Conservation (phyloP, 2,329 filamentous ascomycete genomes). For the Tolypocladium tundrense region DNA sequence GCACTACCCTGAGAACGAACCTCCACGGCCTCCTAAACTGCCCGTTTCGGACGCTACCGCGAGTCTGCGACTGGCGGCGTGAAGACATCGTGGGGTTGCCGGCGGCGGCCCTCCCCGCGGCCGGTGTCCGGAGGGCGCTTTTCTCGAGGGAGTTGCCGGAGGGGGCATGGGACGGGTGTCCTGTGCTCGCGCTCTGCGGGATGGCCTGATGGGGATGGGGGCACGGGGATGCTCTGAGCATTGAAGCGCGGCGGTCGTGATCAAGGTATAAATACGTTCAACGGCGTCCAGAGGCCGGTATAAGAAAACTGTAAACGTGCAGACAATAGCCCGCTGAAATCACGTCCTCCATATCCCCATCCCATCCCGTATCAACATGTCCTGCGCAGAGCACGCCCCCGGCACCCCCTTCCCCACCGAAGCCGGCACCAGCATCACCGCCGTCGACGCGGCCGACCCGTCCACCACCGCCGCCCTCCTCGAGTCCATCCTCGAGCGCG, state of each 20-base stretch:
- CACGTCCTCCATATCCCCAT: not conserved
- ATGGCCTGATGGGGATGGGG: not conserved
- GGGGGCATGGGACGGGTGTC: not conserved
- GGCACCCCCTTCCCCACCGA: constrained; percentile 8
- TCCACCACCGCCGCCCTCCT: constrained; percentile 9
- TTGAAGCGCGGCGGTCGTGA: not conserved
- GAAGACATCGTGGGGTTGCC: not conserved
- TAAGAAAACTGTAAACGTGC: not conserved
- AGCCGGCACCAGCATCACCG: constrained; percentile 10
- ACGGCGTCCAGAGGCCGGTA: not conserved
- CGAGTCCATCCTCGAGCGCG: constrained; percentile 14
- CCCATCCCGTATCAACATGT: not conserved
- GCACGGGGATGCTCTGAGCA: too few relatives aligned
- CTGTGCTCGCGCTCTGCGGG: not conserved
- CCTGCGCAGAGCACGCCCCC: not conserved
- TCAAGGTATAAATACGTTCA: not conserved
- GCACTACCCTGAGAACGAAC: not conserved
- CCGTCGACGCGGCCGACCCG: constrained; percentile 10
- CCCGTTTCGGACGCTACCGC: not conserved
- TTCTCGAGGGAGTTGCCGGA: not conserved
- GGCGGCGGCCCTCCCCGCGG: not conserved
- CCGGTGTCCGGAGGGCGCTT: not conserved
- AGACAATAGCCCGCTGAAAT: not conserved
- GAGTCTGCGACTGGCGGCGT: not conserved
- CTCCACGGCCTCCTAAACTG: not conserved